Evolutionary conservation across 2,329 filamentous ascomycete genomes (phyloP).

Genomic region (Fonsecaea nubica): DNA sequence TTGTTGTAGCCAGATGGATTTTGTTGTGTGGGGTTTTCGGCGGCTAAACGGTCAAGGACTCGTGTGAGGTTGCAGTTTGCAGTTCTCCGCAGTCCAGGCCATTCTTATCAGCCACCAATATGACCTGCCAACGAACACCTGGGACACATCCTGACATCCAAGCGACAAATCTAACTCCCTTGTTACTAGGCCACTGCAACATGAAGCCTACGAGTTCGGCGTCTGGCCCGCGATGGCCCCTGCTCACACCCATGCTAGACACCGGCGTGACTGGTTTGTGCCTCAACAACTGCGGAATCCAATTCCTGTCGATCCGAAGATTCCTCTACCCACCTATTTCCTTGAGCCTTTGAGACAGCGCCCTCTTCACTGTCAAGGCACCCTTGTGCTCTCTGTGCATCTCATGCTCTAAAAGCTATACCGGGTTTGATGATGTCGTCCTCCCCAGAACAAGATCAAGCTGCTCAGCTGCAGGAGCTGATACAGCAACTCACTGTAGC

Average conservation of each 20-base stretch:
- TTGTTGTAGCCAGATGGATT: not conserved
- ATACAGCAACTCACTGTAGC: conserved; percentile 20
- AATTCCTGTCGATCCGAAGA: not conserved
- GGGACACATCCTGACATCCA: not conserved
- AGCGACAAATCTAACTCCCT: not conserved
- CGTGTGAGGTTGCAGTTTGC: not conserved
- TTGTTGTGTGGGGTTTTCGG: not conserved
- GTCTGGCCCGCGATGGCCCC: not conserved
- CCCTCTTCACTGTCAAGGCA: not conserved
- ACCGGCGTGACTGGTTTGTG: not conserved
- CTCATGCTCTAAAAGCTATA: too few relatives aligned
- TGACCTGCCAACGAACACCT: not conserved
- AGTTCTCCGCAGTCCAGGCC: not conserved
- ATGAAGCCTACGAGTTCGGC: not conserved
- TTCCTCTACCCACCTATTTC: not conserved
- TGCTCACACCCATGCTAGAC: not conserved
- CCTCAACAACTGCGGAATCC: not conserved
- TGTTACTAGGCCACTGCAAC: not conserved
- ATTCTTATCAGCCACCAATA: not conserved
- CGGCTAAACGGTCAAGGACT: not conserved
- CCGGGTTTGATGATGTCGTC: not conserved
- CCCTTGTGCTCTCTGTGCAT: not conserved
- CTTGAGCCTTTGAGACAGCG: not conserved
- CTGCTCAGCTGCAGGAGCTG: conserved; percentile 15
- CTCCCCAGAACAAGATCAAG: conserved; percentile 1